Base-by-base conservation (phyloP, 208 protist species). In the Herpetomonas samuelpessoai region DNA sequence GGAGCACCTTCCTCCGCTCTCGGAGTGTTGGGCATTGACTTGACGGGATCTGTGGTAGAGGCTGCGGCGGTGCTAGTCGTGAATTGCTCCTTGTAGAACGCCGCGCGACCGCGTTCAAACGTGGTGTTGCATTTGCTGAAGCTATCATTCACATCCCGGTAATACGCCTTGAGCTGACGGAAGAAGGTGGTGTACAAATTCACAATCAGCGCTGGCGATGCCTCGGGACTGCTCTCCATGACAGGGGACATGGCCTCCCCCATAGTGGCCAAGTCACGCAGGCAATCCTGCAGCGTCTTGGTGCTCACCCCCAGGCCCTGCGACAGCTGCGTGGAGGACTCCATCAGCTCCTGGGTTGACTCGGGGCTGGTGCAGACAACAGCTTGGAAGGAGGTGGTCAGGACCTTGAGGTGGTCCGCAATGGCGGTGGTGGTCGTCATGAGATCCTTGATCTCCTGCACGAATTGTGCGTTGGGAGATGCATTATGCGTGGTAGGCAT, bases 151-250 rank as follows among this genome's bases (percentile, higher is more conserved):
- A 79, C 67, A 44, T 86, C 79, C 25, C 58, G 28, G 50, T 70
- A 86, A 51, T 76, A 86, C 28, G 30, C 52, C 31, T 62, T 58
- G 50, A 86, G 67, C 66, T 86, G 79, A 3, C 76, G 74, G 1
- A 81, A 31, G 50, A 90, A 81, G 25, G 71, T 79, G 56, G 65
- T 76, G 59, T 79, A 89, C 44, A 93, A 71, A 62, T 87, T 93
- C 9, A 81, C 47, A 63, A 86, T 67, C 24, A 93, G 70, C 44
- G 73, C 62, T 19, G 69, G 53, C 18, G 71, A 72, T 18, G 74
- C 57, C 39, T 86, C 79, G 10, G 75, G 75, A 27, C 69, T 78
- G 21, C 46, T 71, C 38, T 74, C 64, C 57, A 88, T 76, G 22
- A 88, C 79, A 3, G 82, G 72, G 26, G 56, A 48, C 78, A 88